A percentile compares a stretch with the other conserved stretches of the same genome.
phyloP scores from a whole-genome alignment of 257 asterid genomes.

The Schizonepeta tenuifolia region DNA sequence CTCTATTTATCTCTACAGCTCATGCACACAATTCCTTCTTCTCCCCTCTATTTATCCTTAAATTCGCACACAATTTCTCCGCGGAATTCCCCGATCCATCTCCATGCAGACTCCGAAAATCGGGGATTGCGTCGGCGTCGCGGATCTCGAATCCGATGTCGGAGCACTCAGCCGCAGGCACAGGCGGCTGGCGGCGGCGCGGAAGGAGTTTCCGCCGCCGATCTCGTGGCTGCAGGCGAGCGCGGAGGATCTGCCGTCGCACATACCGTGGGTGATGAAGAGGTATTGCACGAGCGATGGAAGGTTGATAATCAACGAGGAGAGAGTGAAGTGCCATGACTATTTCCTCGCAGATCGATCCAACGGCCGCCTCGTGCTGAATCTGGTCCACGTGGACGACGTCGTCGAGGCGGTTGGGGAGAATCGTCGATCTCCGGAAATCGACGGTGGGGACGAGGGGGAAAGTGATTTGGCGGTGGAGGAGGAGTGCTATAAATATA shows the following conservation, averaged over 20 bases:
- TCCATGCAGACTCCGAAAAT: constrained; percentile 46
- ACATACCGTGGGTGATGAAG: constrained; percentile 72
- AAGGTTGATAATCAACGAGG: constrained; percentile 59
- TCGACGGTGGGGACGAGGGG: constrained; percentile 35
- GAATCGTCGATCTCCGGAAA: neutral
- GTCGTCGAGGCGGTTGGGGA: constrained; percentile 1
- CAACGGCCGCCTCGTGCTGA: constrained; percentile 60
- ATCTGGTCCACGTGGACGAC: constrained; percentile 51
- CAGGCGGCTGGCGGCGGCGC: constrained; percentile 20
- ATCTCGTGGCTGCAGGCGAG: constrained; percentile 50
- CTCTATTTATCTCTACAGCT: too few species aligned
- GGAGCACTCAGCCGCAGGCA: constrained; percentile 16
- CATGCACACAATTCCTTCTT: constrained; percentile 23
- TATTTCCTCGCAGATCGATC: constrained; percentile 60
- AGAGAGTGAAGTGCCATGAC: constrained; percentile 57
- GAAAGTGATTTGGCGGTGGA: constrained; percentile 31
- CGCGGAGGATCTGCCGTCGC: constrained; percentile 44
- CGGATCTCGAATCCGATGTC: constrained; percentile 46
- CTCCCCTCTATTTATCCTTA: neutral
- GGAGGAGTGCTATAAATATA: constrained; percentile 36
- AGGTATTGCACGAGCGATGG: constrained; percentile 58
- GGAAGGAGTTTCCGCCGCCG: constrained; percentile 66
- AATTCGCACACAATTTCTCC: neutral
- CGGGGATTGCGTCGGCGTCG: constrained; percentile 58
- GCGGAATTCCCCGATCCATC: neutral